These are phyloP conservation scores for Mucor irregularis DNA, from an alignment of 371 early-diverging fungal species.

Conservation along the genomic window DNA sequence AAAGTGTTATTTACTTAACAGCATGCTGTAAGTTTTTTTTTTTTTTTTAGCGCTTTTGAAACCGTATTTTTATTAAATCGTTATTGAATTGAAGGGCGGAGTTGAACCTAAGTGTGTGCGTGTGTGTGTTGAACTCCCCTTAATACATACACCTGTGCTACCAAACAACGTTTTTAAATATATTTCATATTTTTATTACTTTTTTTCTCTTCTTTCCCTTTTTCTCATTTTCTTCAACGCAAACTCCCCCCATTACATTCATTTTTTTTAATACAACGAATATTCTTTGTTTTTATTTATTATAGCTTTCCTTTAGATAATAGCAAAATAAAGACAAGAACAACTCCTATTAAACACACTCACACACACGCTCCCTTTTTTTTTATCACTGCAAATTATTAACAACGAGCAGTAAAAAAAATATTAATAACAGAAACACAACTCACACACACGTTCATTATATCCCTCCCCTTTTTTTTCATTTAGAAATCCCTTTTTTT, in stretches of 20 bases:
- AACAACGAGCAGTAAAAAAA: too few relatives aligned
- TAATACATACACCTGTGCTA: too few relatives aligned
- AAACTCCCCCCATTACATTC: neutral
- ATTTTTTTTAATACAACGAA: neutral
- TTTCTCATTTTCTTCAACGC: neutral
- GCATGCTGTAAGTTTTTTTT: too few relatives aligned
- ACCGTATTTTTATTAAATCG: too few relatives aligned
- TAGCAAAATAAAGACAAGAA: neutral
- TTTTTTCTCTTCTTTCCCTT: neutral
- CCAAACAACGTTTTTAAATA: neutral
- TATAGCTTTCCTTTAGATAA: conserved; percentile 2
- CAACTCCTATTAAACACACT: neutral
- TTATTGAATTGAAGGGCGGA: too few relatives aligned
- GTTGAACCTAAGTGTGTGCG: too few relatives aligned
- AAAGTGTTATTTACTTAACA: too few relatives aligned
- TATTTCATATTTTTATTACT: neutral
- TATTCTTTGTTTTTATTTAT: neutral
- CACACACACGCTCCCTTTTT: neutral
- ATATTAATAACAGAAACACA: neutral
- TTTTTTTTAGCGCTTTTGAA: too few relatives aligned
- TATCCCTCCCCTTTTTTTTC: neutral
- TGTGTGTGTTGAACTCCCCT: too few relatives aligned
- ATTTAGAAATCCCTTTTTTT: neutral
- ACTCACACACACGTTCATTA: neutral
- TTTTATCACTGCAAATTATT: too few relatives aligned